Evolutionary conservation across 495 filamentous ascomycete genomes (phyloP).

Genomic region (Lineolata rhizophorae): DNA sequence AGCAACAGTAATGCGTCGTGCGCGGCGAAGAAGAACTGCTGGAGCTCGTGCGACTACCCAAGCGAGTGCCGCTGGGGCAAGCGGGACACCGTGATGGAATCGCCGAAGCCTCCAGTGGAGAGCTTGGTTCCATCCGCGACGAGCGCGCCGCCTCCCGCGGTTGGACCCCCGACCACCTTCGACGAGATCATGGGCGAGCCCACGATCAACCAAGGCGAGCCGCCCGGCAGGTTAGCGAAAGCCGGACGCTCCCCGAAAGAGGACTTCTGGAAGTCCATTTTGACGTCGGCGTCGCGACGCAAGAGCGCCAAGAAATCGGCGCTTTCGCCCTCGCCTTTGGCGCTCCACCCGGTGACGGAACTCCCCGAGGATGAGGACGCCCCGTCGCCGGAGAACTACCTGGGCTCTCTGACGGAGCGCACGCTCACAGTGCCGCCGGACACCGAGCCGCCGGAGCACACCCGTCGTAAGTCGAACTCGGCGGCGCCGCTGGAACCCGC

Average conservation of each 20-base stretch:
- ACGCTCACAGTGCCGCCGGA: no score
- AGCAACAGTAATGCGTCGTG: not conserved
- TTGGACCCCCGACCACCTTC: not conserved
- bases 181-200: not conserved
- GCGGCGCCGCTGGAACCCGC: no score
- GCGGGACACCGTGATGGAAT: slow-evolving; percentile 7
- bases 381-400: no score
- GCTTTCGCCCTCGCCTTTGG: not conserved
- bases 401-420: no score
- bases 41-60: slow-evolving; percentile 17
- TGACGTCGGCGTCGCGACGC: slow-evolving; percentile 7
- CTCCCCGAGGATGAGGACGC: no score
- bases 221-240: no score
- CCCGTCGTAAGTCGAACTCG: no score
- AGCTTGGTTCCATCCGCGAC: not conserved
- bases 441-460: no score
- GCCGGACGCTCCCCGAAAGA: slow-evolving; percentile 1
- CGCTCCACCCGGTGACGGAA: not conserved
- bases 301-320: slow-evolving; percentile 2
- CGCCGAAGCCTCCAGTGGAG: slow-evolving; percentile 2
- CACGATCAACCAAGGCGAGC: not conserved
- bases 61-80: slow-evolving; percentile 19
- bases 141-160: not conserved
- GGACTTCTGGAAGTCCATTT: slow-evolving; percentile 10
- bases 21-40: slow-evolving; percentile 14